A percentile compares a stretch with the other conserved stretches of the same genome.
Conservation (phyloP, 179 eudicot genomes). For the Carnegiea gigantea region DNA sequence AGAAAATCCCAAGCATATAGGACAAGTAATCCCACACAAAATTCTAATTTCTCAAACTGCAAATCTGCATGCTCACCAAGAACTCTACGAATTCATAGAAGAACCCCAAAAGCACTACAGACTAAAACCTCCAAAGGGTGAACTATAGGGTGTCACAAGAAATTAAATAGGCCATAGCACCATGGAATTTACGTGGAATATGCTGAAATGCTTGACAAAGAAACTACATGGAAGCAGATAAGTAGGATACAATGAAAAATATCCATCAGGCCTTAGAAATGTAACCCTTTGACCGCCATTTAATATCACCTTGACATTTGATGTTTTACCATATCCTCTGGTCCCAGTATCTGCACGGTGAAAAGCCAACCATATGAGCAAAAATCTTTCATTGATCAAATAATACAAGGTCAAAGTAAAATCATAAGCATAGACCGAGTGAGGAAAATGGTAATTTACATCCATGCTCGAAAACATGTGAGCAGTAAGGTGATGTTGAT, state of each 20-base stretch:
- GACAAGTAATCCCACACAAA: conserved; percentile 2
- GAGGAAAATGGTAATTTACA: neutral
- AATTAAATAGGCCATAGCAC: neutral
- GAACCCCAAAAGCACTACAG: neutral
- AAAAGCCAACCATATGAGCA: conserved; percentile 13
- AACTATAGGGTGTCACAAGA: neutral
- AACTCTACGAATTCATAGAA: neutral
- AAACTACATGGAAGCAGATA: neutral
- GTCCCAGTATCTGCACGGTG: conserved; percentile 44
- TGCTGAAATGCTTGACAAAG: neutral
- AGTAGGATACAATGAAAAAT: conserved; percentile 98
- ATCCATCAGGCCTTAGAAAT: conserved; percentile 89
- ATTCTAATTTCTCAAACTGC: neutral
- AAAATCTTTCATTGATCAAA: neutral
- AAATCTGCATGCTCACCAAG: neutral
- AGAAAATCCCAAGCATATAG: conserved; percentile 29
- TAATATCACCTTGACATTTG: conserved; percentile 74
- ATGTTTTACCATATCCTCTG: conserved; percentile 61
- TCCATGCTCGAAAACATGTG: conserved; percentile 3
- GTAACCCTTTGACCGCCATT: conserved; percentile 90
- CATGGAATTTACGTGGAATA: conserved; percentile 1
- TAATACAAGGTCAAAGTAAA: conserved; percentile 6
- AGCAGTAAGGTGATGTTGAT: neutral
- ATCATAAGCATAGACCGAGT: conserved; percentile 8
- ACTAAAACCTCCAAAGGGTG: neutral